phyloP scores from a whole-genome alignment of 306 rosid species.

The Carpinus viminea region DNA sequence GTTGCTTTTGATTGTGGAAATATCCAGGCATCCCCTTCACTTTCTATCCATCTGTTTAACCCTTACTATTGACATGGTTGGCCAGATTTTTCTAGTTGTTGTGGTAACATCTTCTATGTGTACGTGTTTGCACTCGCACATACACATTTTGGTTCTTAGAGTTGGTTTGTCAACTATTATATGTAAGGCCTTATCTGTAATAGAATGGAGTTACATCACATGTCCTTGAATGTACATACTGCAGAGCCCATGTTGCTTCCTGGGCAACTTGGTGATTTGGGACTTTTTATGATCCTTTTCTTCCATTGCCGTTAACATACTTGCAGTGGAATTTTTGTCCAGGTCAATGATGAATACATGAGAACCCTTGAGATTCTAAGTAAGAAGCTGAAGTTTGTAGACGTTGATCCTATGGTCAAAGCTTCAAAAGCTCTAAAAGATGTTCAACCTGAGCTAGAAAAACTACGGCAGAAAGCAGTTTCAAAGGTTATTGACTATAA shows the following conservation, averaged over 20 bases:
- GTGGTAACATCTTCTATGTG: not conserved
- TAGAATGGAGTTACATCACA: slow-evolving; percentile 22
- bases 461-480: slow-evolving; percentile 90
- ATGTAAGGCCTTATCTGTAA: not conserved
- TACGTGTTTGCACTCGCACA: not conserved
- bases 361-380: slow-evolving; percentile 91
- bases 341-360: slow-evolving; percentile 96
- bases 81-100: not conserved
- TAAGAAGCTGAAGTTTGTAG: slow-evolving; percentile 86
- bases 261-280: not conserved
- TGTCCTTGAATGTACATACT: slow-evolving; percentile 15
- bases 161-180: slow-evolving; percentile 11
- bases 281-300: slow-evolving; percentile 8
- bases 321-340: slow-evolving; percentile 34
- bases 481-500: slow-evolving; percentile 63
- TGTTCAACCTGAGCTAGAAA: slow-evolving; percentile 96
- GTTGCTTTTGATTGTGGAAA: no score
- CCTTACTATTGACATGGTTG: not conserved
- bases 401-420: slow-evolving; percentile 84
- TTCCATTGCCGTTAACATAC: slow-evolving; percentile 27
- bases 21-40: not conserved
- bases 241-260: slow-evolving; percentile 11
- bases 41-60: not conserved
- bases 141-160: not conserved
- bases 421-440: slow-evolving; percentile 92